Evolutionary conservation across 371 early-diverging fungal genomes (phyloP), one percentile per base, ranked within the genome.

Genomic region (Apophysomyces sp.): DNA sequence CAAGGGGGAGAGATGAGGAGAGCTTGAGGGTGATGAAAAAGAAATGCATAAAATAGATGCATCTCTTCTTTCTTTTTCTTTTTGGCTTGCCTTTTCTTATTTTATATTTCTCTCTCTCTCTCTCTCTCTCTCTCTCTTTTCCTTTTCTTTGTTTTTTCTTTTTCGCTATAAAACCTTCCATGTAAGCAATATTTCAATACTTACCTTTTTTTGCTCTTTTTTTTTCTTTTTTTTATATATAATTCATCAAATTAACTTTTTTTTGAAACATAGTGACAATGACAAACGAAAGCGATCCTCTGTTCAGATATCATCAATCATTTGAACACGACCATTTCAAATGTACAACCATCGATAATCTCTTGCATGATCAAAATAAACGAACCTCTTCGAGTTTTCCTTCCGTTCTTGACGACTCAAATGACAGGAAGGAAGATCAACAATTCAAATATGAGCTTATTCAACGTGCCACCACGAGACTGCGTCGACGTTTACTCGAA

Each of bases 401-500:
- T 37, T 11, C 37, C n/a, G 37, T 37, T n/a, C 11, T 2, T 37
- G 37, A 37, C n/a, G n/a, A 5, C 11, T 3, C 3, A 3, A 37
- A 5, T 11, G 11, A 37, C 37, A 37, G n/a, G 12, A 5, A 18
- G 21, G 24, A 44, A 21, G 21, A 44, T 18, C 49, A 44, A 21
- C 49, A 44, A 21, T 21, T 44, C n/a, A 63, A 58, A 52, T 55
- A 68, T 30, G 64, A 64, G 11, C 32, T 69, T 18, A 69, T 69
- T 52, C 57, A 64, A 39, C 55, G 62, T 44, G 69, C 69, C 16
- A 64, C 64, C 2, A 56, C 61, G 13, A 52, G 69, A n/a, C 52
- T 69, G 27, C 69, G 65, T 26, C 62, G 69, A 37, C 61, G 64
- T n/a, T n/a, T 65, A 31, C 40, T 69, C 7, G 65, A 69, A 58